phyloP scores from a whole-genome alignment of 805 yeast species.

The Kuraishia molischiana region DNA sequence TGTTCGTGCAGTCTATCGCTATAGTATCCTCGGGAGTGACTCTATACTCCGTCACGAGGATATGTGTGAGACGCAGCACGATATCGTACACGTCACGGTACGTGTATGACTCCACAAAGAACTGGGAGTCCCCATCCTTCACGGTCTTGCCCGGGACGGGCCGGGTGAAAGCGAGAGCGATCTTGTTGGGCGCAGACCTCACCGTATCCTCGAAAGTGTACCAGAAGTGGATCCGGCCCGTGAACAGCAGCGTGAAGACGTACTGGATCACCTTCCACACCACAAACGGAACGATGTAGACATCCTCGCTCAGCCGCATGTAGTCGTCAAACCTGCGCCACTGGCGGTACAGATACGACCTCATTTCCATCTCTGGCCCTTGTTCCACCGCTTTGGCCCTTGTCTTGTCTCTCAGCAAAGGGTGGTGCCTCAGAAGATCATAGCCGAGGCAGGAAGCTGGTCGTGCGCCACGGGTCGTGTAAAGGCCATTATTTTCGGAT shows the following conservation, averaged over 20 bases:
- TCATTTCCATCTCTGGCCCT: no score
- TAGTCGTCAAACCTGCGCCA: slow-evolving; percentile 13
- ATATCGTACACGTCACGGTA: slow-evolving; percentile 60
- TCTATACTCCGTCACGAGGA: slow-evolving; percentile 53
- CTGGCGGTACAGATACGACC: slow-evolving; percentile 38
- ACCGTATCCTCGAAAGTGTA: slow-evolving; percentile 56
- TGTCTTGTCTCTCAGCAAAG: background rate
- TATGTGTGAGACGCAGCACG: slow-evolving; percentile 54
- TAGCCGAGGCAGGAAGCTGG: no score
- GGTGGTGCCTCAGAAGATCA: no score
- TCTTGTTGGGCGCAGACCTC: slow-evolving; percentile 32
- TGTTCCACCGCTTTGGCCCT: no score
- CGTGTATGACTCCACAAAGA: slow-evolving; percentile 52
- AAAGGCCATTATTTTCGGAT: no score
- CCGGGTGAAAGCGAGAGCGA: slow-evolving; percentile 58
- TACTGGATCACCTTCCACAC: slow-evolving; percentile 31
- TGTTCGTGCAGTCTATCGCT: slow-evolving; percentile 71
- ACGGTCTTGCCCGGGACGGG: slow-evolving; percentile 28
- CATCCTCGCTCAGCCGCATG: slow-evolving; percentile 33
- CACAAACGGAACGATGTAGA: slow-evolving; percentile 35
- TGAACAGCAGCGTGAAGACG: slow-evolving; percentile 17
- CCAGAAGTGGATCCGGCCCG: slow-evolving; percentile 54
- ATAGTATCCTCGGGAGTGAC: slow-evolving; percentile 59
- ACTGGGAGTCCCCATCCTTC: slow-evolving; percentile 42
- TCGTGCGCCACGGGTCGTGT: no score